Evolutionary conservation across 1,139 yeast genomes (phyloP).

Genomic region (Pichia sp.): DNA sequence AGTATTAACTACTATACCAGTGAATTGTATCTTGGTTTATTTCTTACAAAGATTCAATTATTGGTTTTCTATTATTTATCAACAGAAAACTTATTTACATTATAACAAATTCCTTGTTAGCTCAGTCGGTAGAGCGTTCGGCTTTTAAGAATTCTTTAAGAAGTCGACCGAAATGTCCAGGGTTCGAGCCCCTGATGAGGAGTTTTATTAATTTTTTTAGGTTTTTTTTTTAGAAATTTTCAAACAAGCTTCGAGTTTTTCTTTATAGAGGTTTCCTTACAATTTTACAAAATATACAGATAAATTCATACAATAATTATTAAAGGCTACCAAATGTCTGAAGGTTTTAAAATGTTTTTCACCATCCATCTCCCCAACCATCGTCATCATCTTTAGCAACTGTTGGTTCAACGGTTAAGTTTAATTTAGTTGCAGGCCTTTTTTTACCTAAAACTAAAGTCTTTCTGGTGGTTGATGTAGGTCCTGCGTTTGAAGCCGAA

Average conservation of each 20-base stretch:
- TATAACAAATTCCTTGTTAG: slow-evolving; percentile 31
- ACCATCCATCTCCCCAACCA: slow-evolving; percentile 54
- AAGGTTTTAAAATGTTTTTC: background rate
- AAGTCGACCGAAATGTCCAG: slow-evolving; percentile 42
- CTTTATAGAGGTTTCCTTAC: no score
- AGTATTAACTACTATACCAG: no score
- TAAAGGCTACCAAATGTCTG: background rate
- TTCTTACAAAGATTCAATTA: no score
- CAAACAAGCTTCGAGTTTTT: no score
- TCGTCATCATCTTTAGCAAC: slow-evolving; percentile 34
- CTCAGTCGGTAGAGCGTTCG: slow-evolving; percentile 46
- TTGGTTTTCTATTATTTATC: no score
- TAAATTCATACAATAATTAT: background rate
- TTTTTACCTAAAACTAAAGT: slow-evolving; percentile 20
- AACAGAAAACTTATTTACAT: no score
- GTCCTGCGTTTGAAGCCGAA: background rate
- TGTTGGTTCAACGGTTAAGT: slow-evolving; percentile 4
- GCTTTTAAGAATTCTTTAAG: slow-evolving; percentile 33
- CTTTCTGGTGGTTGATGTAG: slow-evolving; percentile 2
- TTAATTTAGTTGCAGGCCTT: slow-evolving; percentile 11
- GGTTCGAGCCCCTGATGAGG: slow-evolving; percentile 44
- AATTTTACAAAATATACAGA: background rate
- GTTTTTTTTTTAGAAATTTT: slow-evolving; percentile 8
- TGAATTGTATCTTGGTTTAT: no score
- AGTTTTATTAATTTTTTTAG: slow-evolving; percentile 21